Evolutionary conservation across 2,329 filamentous ascomycete genomes (phyloP).

Genomic region (Fusarium sacchari): DNA sequence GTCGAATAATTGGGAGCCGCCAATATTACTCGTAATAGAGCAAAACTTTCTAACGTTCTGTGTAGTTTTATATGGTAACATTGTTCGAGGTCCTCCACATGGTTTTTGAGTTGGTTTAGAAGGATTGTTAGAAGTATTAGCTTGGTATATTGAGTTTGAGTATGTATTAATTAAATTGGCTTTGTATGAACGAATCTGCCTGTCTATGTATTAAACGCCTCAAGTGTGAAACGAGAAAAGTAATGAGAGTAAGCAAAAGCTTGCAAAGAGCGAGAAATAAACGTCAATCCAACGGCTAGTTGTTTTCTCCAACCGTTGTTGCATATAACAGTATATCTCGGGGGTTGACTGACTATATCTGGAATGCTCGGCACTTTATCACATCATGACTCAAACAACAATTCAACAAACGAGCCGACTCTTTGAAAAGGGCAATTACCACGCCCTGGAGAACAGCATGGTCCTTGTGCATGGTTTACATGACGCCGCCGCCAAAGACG

Average conservation of each 20-base stretch:
- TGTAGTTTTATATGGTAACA: not conserved
- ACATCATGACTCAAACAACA: too few relatives aligned
- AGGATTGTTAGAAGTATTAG: not conserved
- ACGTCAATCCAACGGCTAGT: too few relatives aligned
- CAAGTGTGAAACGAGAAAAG: too few relatives aligned
- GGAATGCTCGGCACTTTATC: too few relatives aligned
- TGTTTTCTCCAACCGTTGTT: too few relatives aligned
- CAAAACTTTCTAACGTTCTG: not conserved
- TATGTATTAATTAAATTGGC: not conserved
- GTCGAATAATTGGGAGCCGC: not conserved
- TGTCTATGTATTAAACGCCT: too few relatives aligned
- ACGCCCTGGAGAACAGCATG: not conserved
- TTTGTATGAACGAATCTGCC: too few relatives aligned
- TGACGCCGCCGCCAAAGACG: accelerated
- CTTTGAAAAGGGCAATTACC: not conserved
- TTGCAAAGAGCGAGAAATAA: too few relatives aligned
- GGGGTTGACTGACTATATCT: too few relatives aligned
- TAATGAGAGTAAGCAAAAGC: not conserved
- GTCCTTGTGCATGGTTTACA: not conserved
- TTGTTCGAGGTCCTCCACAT: not conserved
- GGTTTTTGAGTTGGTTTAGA: not conserved
- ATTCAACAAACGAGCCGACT: too few relatives aligned
- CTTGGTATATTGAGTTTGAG: not conserved
- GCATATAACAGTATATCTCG: too few relatives aligned
- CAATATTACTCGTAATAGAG: not conserved